Conservation (phyloP, 2,329 filamentous ascomycete genomes). For the Furcasterigmium furcatum region DNA sequence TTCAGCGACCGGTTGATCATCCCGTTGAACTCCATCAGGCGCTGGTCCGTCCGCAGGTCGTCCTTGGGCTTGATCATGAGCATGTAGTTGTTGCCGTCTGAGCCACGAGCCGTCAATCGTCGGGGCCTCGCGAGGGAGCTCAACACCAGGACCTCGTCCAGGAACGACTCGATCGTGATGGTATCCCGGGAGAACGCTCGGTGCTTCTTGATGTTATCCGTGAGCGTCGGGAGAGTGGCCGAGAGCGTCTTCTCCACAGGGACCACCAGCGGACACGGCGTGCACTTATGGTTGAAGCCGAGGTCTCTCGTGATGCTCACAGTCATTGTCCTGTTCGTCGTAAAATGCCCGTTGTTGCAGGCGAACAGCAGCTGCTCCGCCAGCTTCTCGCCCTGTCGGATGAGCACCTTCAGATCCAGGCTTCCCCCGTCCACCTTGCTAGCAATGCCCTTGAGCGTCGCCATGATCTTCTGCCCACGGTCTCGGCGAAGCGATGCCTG, state of each 20-base stretch:
- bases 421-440: conserved; percentile 49
- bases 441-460: conserved; percentile 40
- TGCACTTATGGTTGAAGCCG: conserved; percentile 78
- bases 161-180: conserved; percentile 76
- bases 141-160: conserved; percentile 85
- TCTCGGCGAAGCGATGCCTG: conserved; percentile 62
- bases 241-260: conserved; percentile 83
- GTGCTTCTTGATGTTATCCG: conserved; percentile 73
- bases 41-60: conserved; percentile 94
- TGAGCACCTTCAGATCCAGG: conserved; percentile 66
- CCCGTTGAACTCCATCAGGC: conserved; percentile 97
- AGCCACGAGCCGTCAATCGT: conserved; percentile 82
- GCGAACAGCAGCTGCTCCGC: conserved; percentile 77
- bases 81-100: conserved; percentile 84
- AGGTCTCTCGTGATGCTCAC: conserved; percentile 78
- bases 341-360: conserved; percentile 75
- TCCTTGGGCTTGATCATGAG: conserved; percentile 97
- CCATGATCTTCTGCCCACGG: conserved; percentile 50
- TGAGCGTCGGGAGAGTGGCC: conserved; percentile 71
- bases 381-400: conserved; percentile 77
- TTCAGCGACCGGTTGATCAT: conserved; percentile 97
- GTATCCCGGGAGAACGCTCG: conserved; percentile 84
- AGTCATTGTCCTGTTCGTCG: conserved; percentile 59
- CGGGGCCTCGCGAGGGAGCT: conserved; percentile 90
- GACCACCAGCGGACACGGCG: conserved; percentile 82